Evolutionary conservation across 2,329 filamentous ascomycete genomes (phyloP).

Genomic region (Trichoderma sp.): DNA sequence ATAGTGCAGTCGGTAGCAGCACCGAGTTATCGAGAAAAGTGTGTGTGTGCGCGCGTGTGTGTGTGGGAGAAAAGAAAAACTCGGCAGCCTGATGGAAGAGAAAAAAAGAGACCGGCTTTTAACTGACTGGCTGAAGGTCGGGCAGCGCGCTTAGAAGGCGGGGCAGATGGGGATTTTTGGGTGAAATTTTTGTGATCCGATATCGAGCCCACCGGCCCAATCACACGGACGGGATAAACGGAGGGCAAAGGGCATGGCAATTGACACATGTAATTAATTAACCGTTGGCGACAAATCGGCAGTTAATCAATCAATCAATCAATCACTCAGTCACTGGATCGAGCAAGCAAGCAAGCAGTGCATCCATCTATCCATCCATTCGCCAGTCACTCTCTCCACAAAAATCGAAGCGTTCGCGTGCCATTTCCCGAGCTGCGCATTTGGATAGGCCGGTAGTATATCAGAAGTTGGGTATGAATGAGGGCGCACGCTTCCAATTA

Average conservation of each 20-base stretch:
- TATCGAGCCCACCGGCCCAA: neutral
- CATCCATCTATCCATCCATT: neutral
- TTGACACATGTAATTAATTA: neutral
- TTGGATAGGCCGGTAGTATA: neutral
- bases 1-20: slow-evolving; percentile 7
- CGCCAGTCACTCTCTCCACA: neutral
- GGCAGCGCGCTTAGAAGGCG: slow-evolving; percentile 13
- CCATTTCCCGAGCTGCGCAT: neutral
- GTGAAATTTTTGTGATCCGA: slow-evolving; percentile 4
- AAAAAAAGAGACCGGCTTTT: slow-evolving; percentile 1
- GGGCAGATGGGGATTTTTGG: neutral
- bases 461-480: neutral
- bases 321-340: neutral
- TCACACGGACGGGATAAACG: neutral
- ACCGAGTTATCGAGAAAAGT: neutral
- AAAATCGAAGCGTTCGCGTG: slow-evolving; percentile 8
- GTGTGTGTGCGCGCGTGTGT: neutral
- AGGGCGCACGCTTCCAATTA: neutral
- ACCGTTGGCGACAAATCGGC: neutral
- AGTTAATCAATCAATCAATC: neutral
- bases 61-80: neutral
- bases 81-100: neutral
- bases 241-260: slow-evolving; percentile 2
- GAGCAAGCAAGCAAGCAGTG: neutral
- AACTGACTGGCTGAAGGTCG: slow-evolving; percentile 6